Evolutionary conservation across 1,284 basidiomycete species (phyloP), one percentile per base, ranked within the genome.

Genomic region (Singerocomus rubriflavus): DNA sequence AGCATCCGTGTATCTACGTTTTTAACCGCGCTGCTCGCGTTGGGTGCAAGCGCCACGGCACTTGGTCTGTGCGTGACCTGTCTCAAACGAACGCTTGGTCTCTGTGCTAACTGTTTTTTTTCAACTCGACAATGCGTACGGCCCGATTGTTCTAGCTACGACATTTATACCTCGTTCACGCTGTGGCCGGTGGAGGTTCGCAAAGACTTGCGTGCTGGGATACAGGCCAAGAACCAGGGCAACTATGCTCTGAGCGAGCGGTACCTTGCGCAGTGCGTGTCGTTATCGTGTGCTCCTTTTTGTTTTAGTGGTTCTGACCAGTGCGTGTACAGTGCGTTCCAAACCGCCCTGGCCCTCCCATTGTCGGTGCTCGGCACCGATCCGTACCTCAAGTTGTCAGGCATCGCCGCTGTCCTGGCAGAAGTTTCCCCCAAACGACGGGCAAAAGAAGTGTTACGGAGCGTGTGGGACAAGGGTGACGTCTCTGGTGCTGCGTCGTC

Each of bases 321-420:
- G 17, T 36, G 32, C 30, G 39, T 36, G 54, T n/a, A 4, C 37
- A 90, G 87, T 37, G 88, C 88, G 44, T 85, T 78, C 72, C 70
- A 82, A 27, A 81, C 75, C 0, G 77, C 83, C 0, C 71, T 76
- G 48, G 58, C 61, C 0, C 71, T 86, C 6, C 76, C 82, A 0
- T 59, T 78, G 27, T 72, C 76, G 2, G 58, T 60, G 5, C 77
- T 88, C 56, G 71, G 73, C 2, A 53, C 73, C 0, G 71, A 81
- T 10, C 80, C 85, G 1, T 77, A 83, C 52, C 74, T 89, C 53
- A 90, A 88, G 65, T 70, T 82, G 3, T 82, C 85, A 0, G 88
- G 88, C 2, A 80, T 91, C n/a, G 82, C 80, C 1, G 75, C 85
- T 17, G 70, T 76, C 6, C 73, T 89, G 38, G 84, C 80, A 3